phyloP scores from a whole-genome alignment of 2,329 filamentous ascomycete species.

The Fusarium odoratissimum region DNA sequence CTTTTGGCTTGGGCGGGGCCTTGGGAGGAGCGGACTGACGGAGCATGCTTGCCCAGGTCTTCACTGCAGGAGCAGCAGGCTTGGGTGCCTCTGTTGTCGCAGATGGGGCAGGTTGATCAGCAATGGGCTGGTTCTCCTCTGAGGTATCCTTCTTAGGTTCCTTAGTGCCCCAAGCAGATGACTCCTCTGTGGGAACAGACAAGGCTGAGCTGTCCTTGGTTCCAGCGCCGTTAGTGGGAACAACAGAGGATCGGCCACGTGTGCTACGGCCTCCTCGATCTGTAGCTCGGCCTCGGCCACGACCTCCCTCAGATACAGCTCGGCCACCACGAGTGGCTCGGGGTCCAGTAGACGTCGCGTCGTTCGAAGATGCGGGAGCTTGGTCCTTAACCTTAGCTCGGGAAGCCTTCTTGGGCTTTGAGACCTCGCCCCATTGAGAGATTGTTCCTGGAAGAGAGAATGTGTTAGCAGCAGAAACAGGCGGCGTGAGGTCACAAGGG shows the following conservation, averaged over 20 bases:
- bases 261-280: constrained; percentile 72
- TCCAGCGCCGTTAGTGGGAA: constrained; percentile 71
- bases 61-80: constrained; percentile 56
- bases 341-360: constrained; percentile 56
- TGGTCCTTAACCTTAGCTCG: constrained; percentile 78
- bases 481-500: background rate
- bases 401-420: constrained; percentile 81
- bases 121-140: constrained; percentile 50
- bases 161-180: constrained; percentile 61
- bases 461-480: constrained; percentile 44
- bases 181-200: constrained; percentile 78
- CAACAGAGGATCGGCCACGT: constrained; percentile 70
- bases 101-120: constrained; percentile 48
- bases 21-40: constrained; percentile 69
- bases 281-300: constrained; percentile 70
- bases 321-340: constrained; percentile 71
- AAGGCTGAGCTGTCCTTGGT: constrained; percentile 65
- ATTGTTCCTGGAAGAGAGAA: constrained; percentile 70
- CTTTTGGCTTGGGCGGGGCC: constrained; percentile 66
- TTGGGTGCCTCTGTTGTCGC: constrained; percentile 53
- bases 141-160: constrained; percentile 50
- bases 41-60: constrained; percentile 83
- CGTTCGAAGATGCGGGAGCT: constrained; percentile 62
- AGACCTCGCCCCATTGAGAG: constrained; percentile 86
- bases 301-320: constrained; percentile 69